phyloP scores from a whole-genome alignment of 805 yeast species.

The Candida hispaniensis region DNA sequence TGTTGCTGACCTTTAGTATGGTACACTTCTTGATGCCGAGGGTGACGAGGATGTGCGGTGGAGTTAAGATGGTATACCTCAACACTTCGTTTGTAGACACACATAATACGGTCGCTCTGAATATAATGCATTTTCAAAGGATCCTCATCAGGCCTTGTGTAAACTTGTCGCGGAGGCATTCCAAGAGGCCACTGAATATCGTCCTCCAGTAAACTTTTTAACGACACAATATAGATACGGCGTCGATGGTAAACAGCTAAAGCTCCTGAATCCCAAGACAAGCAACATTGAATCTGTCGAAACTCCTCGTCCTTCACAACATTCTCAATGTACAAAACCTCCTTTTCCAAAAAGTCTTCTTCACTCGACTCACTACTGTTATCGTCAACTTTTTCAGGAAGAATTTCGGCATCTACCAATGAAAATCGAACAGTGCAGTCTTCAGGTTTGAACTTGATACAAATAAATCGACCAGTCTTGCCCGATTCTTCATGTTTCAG shows the following conservation, averaged over 20 bases:
- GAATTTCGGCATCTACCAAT: slow-evolving; percentile 2
- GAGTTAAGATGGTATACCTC: slow-evolving; percentile 12
- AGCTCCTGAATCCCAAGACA: slow-evolving; percentile 14
- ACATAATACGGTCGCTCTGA: slow-evolving; percentile 15
- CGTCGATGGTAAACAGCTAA: slow-evolving; percentile 12
- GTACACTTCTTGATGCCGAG: slow-evolving; percentile 13
- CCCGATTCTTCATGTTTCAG: no score
- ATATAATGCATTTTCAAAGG: slow-evolving; percentile 13
- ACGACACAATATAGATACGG: slow-evolving; percentile 7
- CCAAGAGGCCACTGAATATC: slow-evolving; percentile 4
- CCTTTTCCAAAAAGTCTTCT: slow-evolving; percentile 10
- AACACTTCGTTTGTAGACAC: slow-evolving; percentile 6
- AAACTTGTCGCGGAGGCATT: slow-evolving; percentile 12
- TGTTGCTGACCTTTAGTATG: slow-evolving; percentile 7
- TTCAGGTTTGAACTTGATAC: slow-evolving; percentile 8
- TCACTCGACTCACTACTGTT: no score
- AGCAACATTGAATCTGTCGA: slow-evolving; percentile 8
- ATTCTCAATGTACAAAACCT: slow-evolving; percentile 1
- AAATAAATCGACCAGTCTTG: slow-evolving; percentile 9
- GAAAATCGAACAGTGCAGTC: slow-evolving; percentile 10
- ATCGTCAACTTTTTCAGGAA: slow-evolving; percentile 14
- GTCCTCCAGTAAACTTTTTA: slow-evolving; percentile 1
- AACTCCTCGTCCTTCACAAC: slow-evolving; percentile 4
- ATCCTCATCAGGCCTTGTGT: slow-evolving; percentile 1
- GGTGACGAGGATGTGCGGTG: slow-evolving; percentile 9